These are phyloP conservation scores for Erigeron canadensis DNA, from an alignment of 129 eudicot genomes.

Conservation along the genomic window DNA sequence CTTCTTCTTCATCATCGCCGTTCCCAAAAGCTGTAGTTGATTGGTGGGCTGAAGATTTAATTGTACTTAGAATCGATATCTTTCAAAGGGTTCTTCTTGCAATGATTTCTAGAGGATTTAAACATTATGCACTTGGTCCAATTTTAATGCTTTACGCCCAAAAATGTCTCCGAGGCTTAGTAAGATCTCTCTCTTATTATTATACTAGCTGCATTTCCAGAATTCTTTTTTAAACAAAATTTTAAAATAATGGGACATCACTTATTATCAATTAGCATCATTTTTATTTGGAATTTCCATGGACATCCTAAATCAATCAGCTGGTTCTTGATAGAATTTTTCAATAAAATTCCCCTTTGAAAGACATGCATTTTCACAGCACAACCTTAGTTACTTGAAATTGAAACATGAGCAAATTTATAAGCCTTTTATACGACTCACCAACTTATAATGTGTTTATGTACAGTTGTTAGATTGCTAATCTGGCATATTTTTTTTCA, in stretches of 20 bases:
- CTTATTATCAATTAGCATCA: not conserved
- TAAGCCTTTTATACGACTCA: no score
- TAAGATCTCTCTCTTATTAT: conserved; percentile 46
- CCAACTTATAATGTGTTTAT: not conserved
- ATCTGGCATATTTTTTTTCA: not conserved
- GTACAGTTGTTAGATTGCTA: not conserved
- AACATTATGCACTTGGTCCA: conserved; percentile 88
- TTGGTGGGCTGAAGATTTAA: conserved; percentile 99
- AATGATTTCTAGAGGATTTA: conserved; percentile 86
- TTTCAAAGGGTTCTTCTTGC: conserved; percentile 91
- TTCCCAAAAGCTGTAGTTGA: conserved; percentile 57
- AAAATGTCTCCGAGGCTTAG: conserved; percentile 92
- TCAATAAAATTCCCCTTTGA: not conserved
- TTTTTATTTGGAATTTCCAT: no score
- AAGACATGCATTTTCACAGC: not conserved
- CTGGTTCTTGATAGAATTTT: no score
- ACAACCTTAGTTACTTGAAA: no score
- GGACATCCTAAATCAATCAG: no score
- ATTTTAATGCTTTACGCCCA: conserved; percentile 90
- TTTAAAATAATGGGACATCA: not conserved
- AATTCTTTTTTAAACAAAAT: not conserved
- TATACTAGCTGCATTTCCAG: not conserved
- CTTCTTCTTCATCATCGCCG: conserved; percentile 30
- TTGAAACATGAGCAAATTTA: no score
- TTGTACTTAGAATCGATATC: conserved; percentile 66